Conservation (phyloP, 805 yeast genomes). For the Saccharomyces eubayanus region DNA sequence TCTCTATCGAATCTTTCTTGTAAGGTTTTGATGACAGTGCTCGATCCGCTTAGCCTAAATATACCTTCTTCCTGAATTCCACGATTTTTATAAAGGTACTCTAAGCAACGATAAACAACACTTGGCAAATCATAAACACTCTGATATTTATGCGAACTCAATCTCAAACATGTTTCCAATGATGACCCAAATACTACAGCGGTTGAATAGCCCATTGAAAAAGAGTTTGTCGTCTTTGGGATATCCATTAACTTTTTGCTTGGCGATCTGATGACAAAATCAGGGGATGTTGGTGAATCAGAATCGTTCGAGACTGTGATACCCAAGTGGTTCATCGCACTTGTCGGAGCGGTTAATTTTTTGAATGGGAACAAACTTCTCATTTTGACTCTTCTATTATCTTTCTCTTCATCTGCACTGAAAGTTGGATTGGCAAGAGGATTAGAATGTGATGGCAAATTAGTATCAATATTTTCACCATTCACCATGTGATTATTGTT, state of each 20-base stretch:
- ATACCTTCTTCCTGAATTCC: conserved; percentile 87
- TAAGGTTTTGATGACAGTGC: conserved; percentile 59
- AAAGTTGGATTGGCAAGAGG: neutral
- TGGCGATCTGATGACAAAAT: neutral
- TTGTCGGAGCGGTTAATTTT: conserved; percentile 18
- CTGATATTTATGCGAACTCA: conserved; percentile 40
- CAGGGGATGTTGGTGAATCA: neutral
- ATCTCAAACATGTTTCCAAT: conserved; percentile 40
- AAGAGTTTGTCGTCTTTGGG: neutral
- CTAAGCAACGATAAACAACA: conserved; percentile 66
- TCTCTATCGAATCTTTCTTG: conserved; percentile 60
- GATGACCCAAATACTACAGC: conserved; percentile 57
- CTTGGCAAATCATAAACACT: conserved; percentile 49
- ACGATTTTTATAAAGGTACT: conserved; percentile 51
- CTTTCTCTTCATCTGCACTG: conserved; percentile 27
- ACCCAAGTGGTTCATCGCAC: neutral
- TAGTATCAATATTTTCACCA: neutral
- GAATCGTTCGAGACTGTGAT: neutral
- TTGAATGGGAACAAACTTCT: conserved; percentile 55
- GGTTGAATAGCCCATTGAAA: conserved; percentile 3
- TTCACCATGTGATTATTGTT: neutral
- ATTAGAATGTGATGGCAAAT: neutral
- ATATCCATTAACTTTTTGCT: neutral
- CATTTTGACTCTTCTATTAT: conserved; percentile 41
- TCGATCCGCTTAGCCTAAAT: conserved; percentile 84